Conservation (phyloP, 371 early-diverging fungal genomes). For the Lichtheimia ramosa region DNA sequence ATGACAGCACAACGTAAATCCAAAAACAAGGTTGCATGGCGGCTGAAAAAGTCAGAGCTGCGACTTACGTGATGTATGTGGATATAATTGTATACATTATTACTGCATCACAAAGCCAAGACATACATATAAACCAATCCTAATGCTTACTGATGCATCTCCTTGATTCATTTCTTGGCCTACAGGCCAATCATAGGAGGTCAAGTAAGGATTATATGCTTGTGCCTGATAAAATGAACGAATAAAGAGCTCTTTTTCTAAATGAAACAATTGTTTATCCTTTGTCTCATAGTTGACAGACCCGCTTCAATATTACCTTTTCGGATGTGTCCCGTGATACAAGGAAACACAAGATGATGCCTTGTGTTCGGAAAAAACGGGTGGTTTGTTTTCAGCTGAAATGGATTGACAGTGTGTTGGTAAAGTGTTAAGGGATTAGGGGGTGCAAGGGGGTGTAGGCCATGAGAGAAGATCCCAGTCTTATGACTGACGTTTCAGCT, state of each 20-base stretch:
- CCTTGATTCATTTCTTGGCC: too few species aligned
- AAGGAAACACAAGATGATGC: neutral
- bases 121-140: too few species aligned
- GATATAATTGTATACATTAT: too few species aligned
- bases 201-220: too few species aligned
- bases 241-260: neutral
- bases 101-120: too few species aligned
- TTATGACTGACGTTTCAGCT: slow-evolving; percentile 1
- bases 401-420: neutral
- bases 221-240: too few species aligned
- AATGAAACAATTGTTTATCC: neutral
- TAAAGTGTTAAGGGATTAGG: neutral
- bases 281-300: slow-evolving; percentile 6
- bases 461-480: neutral
- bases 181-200: too few species aligned
- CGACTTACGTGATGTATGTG: too few species aligned
- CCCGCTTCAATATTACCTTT: slow-evolving; percentile 9
- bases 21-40: too few species aligned
- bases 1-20: too few species aligned
- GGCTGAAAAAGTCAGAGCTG: too few species aligned
- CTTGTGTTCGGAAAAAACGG: neutral
- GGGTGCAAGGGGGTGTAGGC: neutral
- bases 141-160: too few species aligned
- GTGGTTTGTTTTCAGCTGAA: neutral
- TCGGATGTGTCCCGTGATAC: slow-evolving; percentile 2